phyloP scores from a whole-genome alignment of 2,329 filamentous ascomycete genomes.

The Beauveria rudraprayagi region DNA sequence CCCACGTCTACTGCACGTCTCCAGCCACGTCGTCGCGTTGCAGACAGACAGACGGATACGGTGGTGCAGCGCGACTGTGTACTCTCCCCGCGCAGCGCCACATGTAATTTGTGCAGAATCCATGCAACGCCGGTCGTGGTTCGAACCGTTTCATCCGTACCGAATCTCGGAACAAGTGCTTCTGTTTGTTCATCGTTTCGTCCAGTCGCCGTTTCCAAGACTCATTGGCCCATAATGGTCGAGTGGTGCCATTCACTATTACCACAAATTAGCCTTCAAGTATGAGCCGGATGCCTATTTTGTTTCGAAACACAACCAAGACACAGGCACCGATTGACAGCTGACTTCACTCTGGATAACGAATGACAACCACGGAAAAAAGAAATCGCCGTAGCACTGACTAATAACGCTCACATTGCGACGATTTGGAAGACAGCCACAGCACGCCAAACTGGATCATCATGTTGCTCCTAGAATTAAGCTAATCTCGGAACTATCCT shows the following conservation, averaged over 20 bases:
- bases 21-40: constrained; percentile 2
- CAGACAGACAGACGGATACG: neutral
- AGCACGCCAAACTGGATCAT: neutral
- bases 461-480: neutral
- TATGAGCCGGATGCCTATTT: neutral
- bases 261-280: neutral
- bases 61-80: neutral
- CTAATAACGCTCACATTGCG: neutral
- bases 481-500: neutral
- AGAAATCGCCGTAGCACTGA: neutral
- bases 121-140: neutral
- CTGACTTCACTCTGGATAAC: neutral
- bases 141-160: neutral
- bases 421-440: neutral
- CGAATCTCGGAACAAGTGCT: neutral
- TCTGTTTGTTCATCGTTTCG: neutral
- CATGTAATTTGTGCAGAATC: neutral
- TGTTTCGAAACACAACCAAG: neutral
- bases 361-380: no score
- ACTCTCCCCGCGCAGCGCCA: constrained; percentile 1
- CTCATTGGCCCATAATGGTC: neutral
- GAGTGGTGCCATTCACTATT: constrained; percentile 16
- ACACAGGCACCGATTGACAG: neutral
- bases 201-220: neutral
- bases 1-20: neutral